Conservation (phyloP, 768 basidiomycete species). For the Panaeolus cyanescens region DNA sequence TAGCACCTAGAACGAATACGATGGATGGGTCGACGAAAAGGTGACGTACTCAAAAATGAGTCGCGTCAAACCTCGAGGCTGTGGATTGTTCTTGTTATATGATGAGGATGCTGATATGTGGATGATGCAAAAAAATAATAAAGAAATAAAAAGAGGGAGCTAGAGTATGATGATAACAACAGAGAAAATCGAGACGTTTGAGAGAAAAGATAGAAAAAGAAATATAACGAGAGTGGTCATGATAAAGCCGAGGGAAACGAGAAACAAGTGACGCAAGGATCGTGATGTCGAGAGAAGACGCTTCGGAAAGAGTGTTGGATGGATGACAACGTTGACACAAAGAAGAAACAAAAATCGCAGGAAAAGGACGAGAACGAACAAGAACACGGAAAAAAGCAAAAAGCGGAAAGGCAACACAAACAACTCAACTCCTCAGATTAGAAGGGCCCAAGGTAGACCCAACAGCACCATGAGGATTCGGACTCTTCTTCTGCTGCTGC, state of each 20-base stretch:
- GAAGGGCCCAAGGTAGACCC: not conserved
- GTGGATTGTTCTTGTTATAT: too few species aligned
- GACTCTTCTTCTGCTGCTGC: slow-evolving; percentile 9
- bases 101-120: not conserved
- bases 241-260: not conserved
- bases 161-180: not conserved
- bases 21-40: not conserved
- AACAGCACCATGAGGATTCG: not conserved
- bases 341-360: not conserved
- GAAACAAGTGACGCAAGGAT: not conserved
- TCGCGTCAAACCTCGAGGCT: not conserved
- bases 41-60: not conserved
- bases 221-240: not conserved
- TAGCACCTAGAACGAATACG: not conserved
- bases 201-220: not conserved
- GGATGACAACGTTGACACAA: not conserved
- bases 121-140: not conserved
- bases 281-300: not conserved
- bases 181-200: not conserved
- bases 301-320: not conserved
- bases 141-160: not conserved
- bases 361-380: not conserved
- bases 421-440: not conserved
- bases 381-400: not conserved
- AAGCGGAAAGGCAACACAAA: not conserved